Evolutionary conservation across 2,329 filamentous ascomycete species (phyloP).

Genomic region (Sporothrix euskadiensis): DNA sequence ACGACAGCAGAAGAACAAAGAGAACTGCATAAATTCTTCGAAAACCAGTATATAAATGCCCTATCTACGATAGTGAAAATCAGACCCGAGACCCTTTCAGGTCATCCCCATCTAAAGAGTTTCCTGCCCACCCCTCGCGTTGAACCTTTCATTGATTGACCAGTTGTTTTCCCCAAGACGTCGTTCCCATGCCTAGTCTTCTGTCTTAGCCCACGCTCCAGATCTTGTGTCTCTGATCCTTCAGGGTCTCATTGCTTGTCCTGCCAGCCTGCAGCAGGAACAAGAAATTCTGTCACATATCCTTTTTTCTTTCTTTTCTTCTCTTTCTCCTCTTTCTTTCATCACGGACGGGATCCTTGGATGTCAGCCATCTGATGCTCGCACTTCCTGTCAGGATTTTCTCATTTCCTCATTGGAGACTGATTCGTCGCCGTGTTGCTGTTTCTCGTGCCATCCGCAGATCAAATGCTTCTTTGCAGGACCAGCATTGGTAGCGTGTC

Average conservation of each 20-base stretch:
- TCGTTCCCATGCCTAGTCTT: not conserved
- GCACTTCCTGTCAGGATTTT: not conserved
- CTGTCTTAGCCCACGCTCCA: not conserved
- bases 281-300: not conserved
- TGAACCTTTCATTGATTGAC: not conserved
- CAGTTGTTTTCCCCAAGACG: not conserved
- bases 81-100: not conserved
- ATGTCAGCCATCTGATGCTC: not conserved
- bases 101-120: not conserved
- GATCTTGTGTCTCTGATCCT: not conserved
- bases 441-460: not conserved
- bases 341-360: not conserved
- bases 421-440: constrained; percentile 21
- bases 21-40: not conserved
- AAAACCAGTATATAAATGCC: not conserved
- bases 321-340: not conserved
- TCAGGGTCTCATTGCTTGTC: not conserved
- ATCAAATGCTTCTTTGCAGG: constrained; percentile 40
- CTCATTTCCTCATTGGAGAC: constrained; percentile 24
- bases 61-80: not conserved
- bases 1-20: not conserved
- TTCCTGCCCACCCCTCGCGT: not conserved
- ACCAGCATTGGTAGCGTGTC: constrained; percentile 43
- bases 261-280: not conserved
- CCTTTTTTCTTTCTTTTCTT: not conserved